Percentiles rank a stretch among this genome's conserved stretches.
phyloP scores from a whole-genome alignment of 2,329 filamentous ascomycete genomes.

The Trichoderma simmonsii region DNA sequence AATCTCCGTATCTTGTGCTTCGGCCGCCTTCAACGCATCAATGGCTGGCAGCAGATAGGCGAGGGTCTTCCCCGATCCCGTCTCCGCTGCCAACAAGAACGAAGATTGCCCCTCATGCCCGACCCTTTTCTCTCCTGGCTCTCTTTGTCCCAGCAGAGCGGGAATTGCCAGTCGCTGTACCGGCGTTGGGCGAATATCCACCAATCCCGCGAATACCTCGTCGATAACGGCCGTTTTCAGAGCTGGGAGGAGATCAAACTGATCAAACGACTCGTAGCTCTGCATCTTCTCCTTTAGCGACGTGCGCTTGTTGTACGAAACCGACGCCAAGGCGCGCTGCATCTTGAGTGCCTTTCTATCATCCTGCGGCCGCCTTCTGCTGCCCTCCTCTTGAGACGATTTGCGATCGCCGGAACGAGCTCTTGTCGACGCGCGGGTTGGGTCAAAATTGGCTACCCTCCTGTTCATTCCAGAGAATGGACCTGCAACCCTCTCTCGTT shows the following conservation, averaged over 20 bases:
- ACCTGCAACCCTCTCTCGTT: constrained; percentile 41
- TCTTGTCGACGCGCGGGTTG: constrained; percentile 23
- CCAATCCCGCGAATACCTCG: constrained; percentile 72
- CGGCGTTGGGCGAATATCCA: constrained; percentile 77
- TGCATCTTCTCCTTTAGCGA: constrained; percentile 55
- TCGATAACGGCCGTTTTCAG: constrained; percentile 68
- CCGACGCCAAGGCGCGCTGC: constrained; percentile 73
- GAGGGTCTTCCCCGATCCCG: constrained; percentile 93
- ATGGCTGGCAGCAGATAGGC: constrained; percentile 85
- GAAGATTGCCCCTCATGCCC: constrained; percentile 41
- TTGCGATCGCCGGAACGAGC: constrained; percentile 25
- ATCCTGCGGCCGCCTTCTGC: constrained; percentile 37
- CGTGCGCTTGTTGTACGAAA: constrained; percentile 68
- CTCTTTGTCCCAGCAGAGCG: constrained; percentile 61
- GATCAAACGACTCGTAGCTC: constrained; percentile 73
- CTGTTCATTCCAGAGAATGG: constrained; percentile 58
- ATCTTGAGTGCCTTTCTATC: constrained; percentile 82
- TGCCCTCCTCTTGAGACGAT: constrained; percentile 30
- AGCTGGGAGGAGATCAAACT: constrained; percentile 70
- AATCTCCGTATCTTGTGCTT: constrained; percentile 57
- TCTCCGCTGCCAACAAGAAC: constrained; percentile 90
- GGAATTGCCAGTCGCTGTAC: constrained; percentile 89
- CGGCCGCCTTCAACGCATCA: constrained; percentile 77
- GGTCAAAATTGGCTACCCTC: constrained; percentile 43
- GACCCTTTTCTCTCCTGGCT: constrained; percentile 26